A percentile compares a stretch with the other conserved stretches of the same genome.
phyloP scores from a whole-genome alignment of 768 basidiomycete genomes.

The Candolleomyces aberdarensis region DNA sequence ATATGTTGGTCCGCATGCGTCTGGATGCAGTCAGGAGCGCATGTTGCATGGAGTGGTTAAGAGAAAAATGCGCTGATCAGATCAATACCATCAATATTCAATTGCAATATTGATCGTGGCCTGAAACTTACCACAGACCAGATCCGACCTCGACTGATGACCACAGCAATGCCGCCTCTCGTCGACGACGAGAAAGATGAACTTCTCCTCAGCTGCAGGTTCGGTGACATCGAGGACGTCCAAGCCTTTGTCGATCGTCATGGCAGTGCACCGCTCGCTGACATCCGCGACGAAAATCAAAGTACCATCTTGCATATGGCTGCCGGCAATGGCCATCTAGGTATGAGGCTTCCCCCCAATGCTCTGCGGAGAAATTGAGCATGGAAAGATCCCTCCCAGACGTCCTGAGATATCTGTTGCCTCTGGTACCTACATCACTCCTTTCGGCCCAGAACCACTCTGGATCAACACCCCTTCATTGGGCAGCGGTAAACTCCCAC shows the following conservation, averaged over 20 bases:
- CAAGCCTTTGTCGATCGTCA: conserved; percentile 60
- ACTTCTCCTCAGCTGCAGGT: conserved; percentile 78
- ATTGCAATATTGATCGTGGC: not conserved
- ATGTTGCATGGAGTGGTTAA: no score
- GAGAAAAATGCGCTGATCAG: no score
- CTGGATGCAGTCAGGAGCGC: no score
- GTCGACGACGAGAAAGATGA: conserved; percentile 63
- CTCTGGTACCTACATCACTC: conserved; percentile 51
- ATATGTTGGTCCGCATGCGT: no score
- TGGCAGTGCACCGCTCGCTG: conserved; percentile 45
- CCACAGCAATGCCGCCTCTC: conserved; percentile 20
- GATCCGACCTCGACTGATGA: not conserved
- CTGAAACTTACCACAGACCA: not conserved
- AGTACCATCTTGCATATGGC: conserved; percentile 87
- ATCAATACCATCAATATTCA: not conserved
- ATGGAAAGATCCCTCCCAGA: conserved; percentile 57
- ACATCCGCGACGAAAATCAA: conserved; percentile 67
- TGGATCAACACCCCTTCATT: conserved; percentile 84
- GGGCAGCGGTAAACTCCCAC: conserved; percentile 86
- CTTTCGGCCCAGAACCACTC: conserved; percentile 63
- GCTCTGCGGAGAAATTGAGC: conserved; percentile 28
- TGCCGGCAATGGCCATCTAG: conserved; percentile 84
- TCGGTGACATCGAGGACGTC: conserved; percentile 83
- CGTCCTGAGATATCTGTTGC: conserved; percentile 69
- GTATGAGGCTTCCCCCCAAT: conserved; percentile 37